Evolutionary conservation across 306 rosid genomes (phyloP).

Genomic region (Trifolium dubium): DNA sequence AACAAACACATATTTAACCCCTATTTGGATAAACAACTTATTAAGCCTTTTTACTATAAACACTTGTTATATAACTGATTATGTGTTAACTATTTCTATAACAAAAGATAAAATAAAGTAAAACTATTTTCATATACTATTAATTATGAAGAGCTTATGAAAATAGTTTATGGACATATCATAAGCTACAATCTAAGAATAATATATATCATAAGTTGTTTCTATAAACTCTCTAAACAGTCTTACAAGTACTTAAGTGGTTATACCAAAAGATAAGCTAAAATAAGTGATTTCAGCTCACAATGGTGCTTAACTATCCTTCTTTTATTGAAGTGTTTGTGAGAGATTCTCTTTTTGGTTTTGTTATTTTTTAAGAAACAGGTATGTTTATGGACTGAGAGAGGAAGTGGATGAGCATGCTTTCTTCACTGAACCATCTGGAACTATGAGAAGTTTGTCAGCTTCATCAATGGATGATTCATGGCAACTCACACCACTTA

Average conservation of each 20-base stretch:
- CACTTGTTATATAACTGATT: neutral
- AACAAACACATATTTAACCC: neutral
- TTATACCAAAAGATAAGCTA: neutral
- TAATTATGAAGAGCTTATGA: neutral
- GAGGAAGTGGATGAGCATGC: slow-evolving; percentile 84
- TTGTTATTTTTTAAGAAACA: slow-evolving; percentile 46
- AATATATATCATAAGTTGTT: neutral
- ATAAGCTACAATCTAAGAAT: no score
- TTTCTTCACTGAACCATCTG: slow-evolving; percentile 90
- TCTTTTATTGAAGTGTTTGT: neutral
- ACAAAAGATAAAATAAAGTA: neutral
- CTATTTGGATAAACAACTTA: slow-evolving; percentile 3
- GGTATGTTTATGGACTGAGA: slow-evolving; percentile 70
- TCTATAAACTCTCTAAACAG: no score
- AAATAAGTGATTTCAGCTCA: neutral
- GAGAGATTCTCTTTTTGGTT: neutral
- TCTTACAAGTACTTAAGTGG: no score
- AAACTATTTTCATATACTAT: neutral
- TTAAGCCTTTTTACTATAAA: neutral
- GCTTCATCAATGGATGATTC: slow-evolving; percentile 77
- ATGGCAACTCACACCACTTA: slow-evolving; percentile 85
- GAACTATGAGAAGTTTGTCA: slow-evolving; percentile 72
- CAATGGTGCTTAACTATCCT: neutral
- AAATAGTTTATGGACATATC: no score
- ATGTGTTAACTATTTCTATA: no score